Percentiles rank a stretch among this genome's conserved stretches.
phyloP scores from a whole-genome alignment of 2,329 filamentous ascomycete genomes.

The Colletotrichum sp. region DNA sequence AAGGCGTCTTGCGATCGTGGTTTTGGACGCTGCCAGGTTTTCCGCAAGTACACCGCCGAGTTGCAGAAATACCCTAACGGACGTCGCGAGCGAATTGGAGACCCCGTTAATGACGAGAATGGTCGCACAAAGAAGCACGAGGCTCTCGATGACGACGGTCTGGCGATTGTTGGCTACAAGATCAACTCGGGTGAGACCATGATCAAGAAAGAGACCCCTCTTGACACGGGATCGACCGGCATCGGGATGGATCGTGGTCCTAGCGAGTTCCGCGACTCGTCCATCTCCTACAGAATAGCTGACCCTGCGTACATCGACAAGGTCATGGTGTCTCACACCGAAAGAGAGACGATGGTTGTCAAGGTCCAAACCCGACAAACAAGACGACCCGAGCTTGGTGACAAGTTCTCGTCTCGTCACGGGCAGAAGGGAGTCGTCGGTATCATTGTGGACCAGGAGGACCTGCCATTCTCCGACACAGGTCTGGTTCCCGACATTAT shows the following conservation, averaged over 20 bases:
- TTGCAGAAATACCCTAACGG: slow-evolving; percentile 91
- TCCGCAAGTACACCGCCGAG: slow-evolving; percentile 88
- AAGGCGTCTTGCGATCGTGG: slow-evolving; percentile 95
- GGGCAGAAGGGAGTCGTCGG: slow-evolving; percentile 98
- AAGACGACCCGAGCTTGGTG: slow-evolving; percentile 89
- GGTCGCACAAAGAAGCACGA: slow-evolving; percentile 72
- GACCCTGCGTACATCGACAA: slow-evolving; percentile 94
- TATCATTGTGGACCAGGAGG: slow-evolving; percentile 94
- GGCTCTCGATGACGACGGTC: slow-evolving; percentile 82
- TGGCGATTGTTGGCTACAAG: slow-evolving; percentile 84
- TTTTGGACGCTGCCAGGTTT: slow-evolving; percentile 97
- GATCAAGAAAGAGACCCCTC: slow-evolving; percentile 86
- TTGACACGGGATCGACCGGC: slow-evolving; percentile 76
- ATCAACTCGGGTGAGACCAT: slow-evolving; percentile 83
- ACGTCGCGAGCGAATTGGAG: slow-evolving; percentile 69
- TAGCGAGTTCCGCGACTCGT: slow-evolving; percentile 70
- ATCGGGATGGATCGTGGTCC: slow-evolving; percentile 71
- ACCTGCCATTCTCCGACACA: slow-evolving; percentile 92
- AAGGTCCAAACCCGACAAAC: slow-evolving; percentile 98
- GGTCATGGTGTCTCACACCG: slow-evolving; percentile 90
- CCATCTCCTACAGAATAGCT: slow-evolving; percentile 80
- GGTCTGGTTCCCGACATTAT: slow-evolving; percentile 98
- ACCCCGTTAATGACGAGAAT: slow-evolving; percentile 59
- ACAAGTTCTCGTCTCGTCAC: slow-evolving; percentile 98
- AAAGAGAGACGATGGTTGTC: slow-evolving; percentile 84